Percentiles rank a stretch among this genome's conserved stretches.
Evolutionary conservation across 352 stramenopile species (phyloP).

Genomic region (Pythium brachiatum): DNA sequence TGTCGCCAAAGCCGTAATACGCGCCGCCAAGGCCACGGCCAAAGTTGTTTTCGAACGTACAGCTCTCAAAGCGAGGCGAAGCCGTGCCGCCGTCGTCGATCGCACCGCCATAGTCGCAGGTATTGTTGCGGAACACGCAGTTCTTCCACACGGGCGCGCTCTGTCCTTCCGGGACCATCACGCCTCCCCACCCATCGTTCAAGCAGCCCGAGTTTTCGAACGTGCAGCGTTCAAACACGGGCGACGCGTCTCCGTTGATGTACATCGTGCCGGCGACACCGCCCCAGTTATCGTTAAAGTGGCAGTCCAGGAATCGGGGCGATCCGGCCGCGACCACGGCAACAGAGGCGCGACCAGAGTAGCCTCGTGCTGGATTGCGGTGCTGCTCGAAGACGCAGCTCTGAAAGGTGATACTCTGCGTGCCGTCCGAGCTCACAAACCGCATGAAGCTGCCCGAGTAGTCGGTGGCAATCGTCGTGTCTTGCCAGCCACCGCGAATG

Average conservation of each 20-base stretch:
- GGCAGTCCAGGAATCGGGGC: conserved; percentile 17
- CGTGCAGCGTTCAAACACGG: conserved; percentile 21
- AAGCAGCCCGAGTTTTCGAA: conserved; percentile 28
- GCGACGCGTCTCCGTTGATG: conserved; percentile 12
- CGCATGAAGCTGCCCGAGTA: conserved; percentile 19
- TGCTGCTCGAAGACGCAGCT: conserved; percentile 23
- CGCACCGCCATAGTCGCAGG: conserved; percentile 26
- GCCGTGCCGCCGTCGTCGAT: conserved; percentile 26
- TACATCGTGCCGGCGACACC: conserved; percentile 20
- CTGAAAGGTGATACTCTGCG: neutral
- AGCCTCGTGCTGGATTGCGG: conserved; percentile 17
- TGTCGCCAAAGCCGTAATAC: conserved; percentile 27
- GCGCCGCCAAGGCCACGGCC: conserved; percentile 14
- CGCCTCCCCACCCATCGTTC: conserved; percentile 17
- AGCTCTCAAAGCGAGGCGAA: conserved; percentile 14
- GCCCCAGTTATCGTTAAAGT: conserved; percentile 23
- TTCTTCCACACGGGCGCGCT: conserved; percentile 13
- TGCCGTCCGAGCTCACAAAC: conserved; percentile 1
- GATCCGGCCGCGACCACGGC: conserved; percentile 11
- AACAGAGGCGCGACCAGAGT: conserved; percentile 18
- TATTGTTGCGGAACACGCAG: conserved; percentile 27
- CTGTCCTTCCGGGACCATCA: conserved; percentile 20
- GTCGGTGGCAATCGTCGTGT: conserved; percentile 7
- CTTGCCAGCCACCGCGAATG: conserved; percentile 22
- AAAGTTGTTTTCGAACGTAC: conserved; percentile 26